Base-by-base conservation (phyloP, 1,284 basidiomycete genomes). In the Thecaphora thlaspeos region DNA sequence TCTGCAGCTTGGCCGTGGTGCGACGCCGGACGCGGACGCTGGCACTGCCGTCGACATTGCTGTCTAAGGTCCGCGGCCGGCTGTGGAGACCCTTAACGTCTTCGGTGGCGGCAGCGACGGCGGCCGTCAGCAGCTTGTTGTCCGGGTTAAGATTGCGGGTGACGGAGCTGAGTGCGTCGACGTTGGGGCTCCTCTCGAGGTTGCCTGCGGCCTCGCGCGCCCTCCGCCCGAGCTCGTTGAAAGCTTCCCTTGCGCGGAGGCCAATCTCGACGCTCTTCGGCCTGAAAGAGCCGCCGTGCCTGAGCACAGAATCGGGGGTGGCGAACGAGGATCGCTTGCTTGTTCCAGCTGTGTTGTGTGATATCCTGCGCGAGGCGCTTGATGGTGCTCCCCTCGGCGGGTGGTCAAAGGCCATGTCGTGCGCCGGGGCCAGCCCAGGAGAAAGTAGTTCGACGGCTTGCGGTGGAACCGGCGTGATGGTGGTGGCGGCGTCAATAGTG, bases 221-320 rank as follows among this genome's bases (percentile, higher is more conserved):
- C 26, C 26, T 28, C 10, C 50, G 51, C 4, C 55, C 55, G 12
- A 61, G 49, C n/a, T 61, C 59, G 43, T 21, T 51, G 42, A 67
- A 39, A 2, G 60, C 64, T 22, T 61, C 64, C 19, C 47, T 36
- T 15, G 64, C 53, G 26, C 46, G 49, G 23, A 55, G 55, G 9
- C 52, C 47, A 18, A 67, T 48, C 37, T 58, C 64, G 18, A 48
- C 52, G 28, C 55, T 67, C 26, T 55, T 43, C 11, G 55, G 60
- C 22, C 52, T 32, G 5, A 48, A 28, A 28, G 26, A n/a, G n/a
- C n/a, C 26, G 26, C 26, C 26, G 26, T 28, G 32, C 18, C 30
- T n/a, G 21, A 32, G 4, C 34, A 12, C 12, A 23, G 42, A 5
- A 21, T 9, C 14, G 18, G 24, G 12, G 37, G 30, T 21, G 43